phyloP scores from a whole-genome alignment of 2,329 filamentous ascomycete genomes.

The Mollisia scopiformis region DNA sequence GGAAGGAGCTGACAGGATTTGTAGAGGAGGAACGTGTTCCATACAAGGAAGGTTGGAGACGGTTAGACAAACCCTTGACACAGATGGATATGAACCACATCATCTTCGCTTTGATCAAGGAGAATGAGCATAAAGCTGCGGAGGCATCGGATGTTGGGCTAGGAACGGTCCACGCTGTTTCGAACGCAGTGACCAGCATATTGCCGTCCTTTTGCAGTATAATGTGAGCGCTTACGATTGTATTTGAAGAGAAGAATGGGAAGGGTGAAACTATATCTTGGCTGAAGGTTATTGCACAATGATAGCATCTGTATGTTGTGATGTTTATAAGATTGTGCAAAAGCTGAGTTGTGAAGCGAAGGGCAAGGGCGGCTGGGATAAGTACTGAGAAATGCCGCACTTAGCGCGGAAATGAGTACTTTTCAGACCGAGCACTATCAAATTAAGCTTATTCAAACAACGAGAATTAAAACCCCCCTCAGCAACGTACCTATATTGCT shows the following conservation, averaged over 20 bases:
- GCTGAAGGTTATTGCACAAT: too few species aligned
- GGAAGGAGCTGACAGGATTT: background rate
- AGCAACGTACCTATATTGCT: too few species aligned
- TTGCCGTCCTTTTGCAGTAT: slow-evolving; percentile 18
- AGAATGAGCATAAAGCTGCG: slow-evolving; percentile 21
- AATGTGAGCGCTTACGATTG: slow-evolving; percentile 15
- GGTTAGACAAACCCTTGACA: slow-evolving; percentile 13
- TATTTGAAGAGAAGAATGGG: too few species aligned
- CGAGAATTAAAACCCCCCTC: too few species aligned
- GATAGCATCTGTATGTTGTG: too few species aligned
- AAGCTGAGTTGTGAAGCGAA: background rate
- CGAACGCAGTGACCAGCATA: slow-evolving; percentile 16
- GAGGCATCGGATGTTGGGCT: slow-evolving; percentile 21
- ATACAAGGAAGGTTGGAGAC: slow-evolving; percentile 24
- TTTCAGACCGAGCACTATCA: background rate
- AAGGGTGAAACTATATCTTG: too few species aligned
- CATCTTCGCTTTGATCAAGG: slow-evolving; percentile 22
- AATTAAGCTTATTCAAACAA: background rate
- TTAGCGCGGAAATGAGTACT: background rate
- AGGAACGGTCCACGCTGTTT: slow-evolving; percentile 21
- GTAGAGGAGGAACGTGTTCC: slow-evolving; percentile 21
- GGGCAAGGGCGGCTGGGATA: too few species aligned
- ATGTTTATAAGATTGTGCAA: too few species aligned
- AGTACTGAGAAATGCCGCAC: background rate
- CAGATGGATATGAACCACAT: slow-evolving; percentile 24